Evolutionary conservation across 345 rosid species (phyloP).

Genomic region (Eutrema yunnanense): DNA sequence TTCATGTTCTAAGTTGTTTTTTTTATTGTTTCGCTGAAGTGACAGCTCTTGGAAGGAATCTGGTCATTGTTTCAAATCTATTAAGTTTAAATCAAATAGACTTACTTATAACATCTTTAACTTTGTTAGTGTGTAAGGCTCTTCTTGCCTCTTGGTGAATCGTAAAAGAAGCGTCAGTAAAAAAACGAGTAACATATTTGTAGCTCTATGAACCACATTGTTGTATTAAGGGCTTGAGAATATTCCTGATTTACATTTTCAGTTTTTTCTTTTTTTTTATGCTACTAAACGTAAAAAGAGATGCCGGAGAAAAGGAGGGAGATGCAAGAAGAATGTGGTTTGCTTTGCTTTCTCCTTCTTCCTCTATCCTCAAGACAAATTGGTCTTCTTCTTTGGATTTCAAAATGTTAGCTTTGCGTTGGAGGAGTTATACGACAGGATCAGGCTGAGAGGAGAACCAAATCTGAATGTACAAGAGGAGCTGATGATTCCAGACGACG

Average conservation of each 20-base stretch:
- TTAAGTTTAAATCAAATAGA: not conserved
- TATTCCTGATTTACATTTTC: conserved; percentile 20
- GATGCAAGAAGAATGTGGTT: not conserved
- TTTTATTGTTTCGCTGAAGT: not conserved
- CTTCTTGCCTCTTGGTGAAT: not conserved
- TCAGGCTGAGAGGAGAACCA: conserved; percentile 8
- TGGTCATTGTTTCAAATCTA: not conserved
- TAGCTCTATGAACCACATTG: not conserved
- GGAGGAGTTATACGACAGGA: conserved; percentile 1
- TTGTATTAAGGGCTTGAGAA: conserved; percentile 17
- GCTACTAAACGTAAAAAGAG: not conserved
- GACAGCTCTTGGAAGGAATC: not conserved
- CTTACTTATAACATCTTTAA: too few relatives aligned
- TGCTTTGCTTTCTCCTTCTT: conserved; percentile 5
- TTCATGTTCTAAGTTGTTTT: not conserved
- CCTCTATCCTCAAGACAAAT: not conserved
- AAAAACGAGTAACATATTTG: not conserved
- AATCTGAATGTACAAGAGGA: conserved; percentile 18
- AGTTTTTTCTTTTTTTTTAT: not conserved
- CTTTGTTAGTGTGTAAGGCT: not conserved
- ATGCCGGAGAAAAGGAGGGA: not conserved
- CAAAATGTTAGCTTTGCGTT: conserved; percentile 5
- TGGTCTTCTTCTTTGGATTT: not conserved
- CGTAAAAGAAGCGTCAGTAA: not conserved
- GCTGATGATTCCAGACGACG: not conserved